A percentile compares a stretch with the other conserved stretches of the same genome.
These are phyloP conservation scores for Calonectria henricotiae DNA, from an alignment of 2,329 filamentous ascomycete genomes.

Conservation along the genomic window DNA sequence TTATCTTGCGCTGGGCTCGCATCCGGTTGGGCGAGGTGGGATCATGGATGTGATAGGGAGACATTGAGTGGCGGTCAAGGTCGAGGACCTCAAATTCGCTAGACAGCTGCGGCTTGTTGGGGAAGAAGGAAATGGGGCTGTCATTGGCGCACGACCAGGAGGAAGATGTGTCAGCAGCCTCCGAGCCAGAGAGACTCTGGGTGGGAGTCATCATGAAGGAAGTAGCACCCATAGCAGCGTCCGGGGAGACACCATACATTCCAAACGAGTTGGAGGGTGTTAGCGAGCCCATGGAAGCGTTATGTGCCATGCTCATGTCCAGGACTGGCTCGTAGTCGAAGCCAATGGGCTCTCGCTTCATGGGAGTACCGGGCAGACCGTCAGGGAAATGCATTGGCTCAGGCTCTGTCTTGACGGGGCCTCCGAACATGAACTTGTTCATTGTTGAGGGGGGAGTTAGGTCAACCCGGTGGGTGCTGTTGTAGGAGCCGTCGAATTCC, in stretches of 20 bases:
- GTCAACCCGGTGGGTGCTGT: constrained; percentile 52
- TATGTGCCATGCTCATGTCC: constrained; percentile 57
- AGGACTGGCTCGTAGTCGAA: constrained; percentile 61
- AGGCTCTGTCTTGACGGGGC: constrained; percentile 56
- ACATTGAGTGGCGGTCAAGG: constrained; percentile 58
- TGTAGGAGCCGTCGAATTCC: constrained; percentile 58
- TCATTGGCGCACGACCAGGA: constrained; percentile 62
- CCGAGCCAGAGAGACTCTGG: constrained; percentile 60
- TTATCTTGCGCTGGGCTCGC: constrained; percentile 60
- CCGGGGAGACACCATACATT: constrained; percentile 58
- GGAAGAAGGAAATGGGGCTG: constrained; percentile 62
- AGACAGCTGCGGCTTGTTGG: constrained; percentile 54
- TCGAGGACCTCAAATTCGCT: constrained; percentile 57
- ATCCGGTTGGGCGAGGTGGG: constrained; percentile 56
- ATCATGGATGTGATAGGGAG: constrained; percentile 57
- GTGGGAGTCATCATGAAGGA: constrained; percentile 62
- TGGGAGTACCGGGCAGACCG: constrained; percentile 57
- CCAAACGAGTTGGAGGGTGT: constrained; percentile 59
- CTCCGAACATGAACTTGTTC: constrained; percentile 57
- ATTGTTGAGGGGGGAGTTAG: constrained; percentile 59
- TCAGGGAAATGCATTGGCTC: constrained; percentile 56
- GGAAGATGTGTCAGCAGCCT: constrained; percentile 58
- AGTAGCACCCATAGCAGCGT: constrained; percentile 54
- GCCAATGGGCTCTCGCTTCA: constrained; percentile 58
- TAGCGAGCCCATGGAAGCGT: constrained; percentile 58